A percentile compares a stretch with the other conserved stretches of the same genome.
Conservation (phyloP, 495 filamentous ascomycete genomes). For the Sordaria brevicollis region DNA sequence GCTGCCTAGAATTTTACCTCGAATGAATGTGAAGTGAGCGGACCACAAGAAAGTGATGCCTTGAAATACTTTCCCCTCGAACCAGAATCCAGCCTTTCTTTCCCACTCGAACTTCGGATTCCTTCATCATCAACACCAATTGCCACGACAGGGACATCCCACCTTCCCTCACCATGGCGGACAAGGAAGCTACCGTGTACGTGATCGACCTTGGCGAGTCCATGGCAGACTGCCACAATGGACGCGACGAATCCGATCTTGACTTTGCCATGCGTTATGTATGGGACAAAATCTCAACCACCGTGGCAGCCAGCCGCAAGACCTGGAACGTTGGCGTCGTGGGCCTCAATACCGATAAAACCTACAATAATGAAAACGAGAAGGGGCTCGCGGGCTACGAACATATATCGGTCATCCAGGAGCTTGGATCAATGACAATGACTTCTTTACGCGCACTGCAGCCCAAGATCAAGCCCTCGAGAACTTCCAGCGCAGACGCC, state of each 20-base stretch:
- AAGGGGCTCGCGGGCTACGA: constrained; percentile 55
- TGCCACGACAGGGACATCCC: background rate
- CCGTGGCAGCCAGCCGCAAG: constrained; percentile 73
- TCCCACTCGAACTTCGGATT: background rate
- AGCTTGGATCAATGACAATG: constrained; percentile 65
- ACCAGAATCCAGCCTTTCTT: background rate
- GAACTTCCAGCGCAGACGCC: constrained; percentile 53
- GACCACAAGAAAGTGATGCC: background rate
- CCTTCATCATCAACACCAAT: background rate
- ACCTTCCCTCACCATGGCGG: constrained; percentile 53
- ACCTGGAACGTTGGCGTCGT: constrained; percentile 72
- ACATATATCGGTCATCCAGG: constrained; percentile 64
- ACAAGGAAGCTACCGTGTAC: constrained; percentile 90
- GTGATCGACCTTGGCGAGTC: constrained; percentile 78
- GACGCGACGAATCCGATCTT: constrained; percentile 69
- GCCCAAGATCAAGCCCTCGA: constrained; percentile 53
- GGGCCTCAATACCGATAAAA: constrained; percentile 72
- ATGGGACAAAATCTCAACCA: constrained; percentile 89
- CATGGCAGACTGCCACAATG: constrained; percentile 67
- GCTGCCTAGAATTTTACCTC: constrained; percentile 14
- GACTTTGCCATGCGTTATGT: constrained; percentile 89
- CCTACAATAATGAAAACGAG: constrained; percentile 51
- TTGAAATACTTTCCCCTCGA: background rate
- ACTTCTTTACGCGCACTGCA: constrained; percentile 54
- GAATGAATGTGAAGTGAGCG: background rate